phyloP scores from a whole-genome alignment of 495 filamentous ascomycete species.

The Talaromyces liani region DNA sequence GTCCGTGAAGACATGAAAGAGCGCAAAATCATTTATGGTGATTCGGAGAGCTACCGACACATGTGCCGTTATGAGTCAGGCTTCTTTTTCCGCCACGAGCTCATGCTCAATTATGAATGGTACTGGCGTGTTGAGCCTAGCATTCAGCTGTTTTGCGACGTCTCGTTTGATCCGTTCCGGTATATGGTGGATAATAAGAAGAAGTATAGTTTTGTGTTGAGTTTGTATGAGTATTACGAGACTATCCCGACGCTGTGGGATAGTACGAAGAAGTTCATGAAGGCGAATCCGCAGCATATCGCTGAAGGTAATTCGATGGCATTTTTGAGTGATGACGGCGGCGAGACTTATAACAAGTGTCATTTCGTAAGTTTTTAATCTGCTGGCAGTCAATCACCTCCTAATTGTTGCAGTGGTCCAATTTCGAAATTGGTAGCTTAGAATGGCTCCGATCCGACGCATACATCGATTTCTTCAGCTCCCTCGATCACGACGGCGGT shows the following conservation, averaged over 20 bases:
- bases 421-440: conserved; percentile 83
- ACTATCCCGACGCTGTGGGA: conserved; percentile 97
- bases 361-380: conserved; percentile 67
- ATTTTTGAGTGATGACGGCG: conserved; percentile 86
- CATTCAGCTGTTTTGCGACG: conserved; percentile 80
- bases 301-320: conserved; percentile 76
- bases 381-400: neutral
- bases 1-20: conserved; percentile 78
- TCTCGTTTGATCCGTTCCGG: conserved; percentile 77
- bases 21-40: conserved; percentile 89
- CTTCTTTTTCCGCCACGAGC: conserved; percentile 81
- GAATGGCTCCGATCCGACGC: conserved; percentile 74
- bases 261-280: conserved; percentile 84
- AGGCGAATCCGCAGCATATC: conserved; percentile 81
- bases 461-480: conserved; percentile 75
- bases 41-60: conserved; percentile 84
- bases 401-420: conserved; percentile 62
- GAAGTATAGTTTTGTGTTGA: conserved; percentile 85
- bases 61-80: conserved; percentile 94
- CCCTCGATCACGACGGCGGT: conserved; percentile 78
- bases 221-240: conserved; percentile 89
- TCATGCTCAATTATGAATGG: conserved; percentile 81
- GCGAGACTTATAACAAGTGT: conserved; percentile 88
- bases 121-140: conserved; percentile 92
- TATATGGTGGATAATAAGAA: conserved; percentile 84